A percentile compares a stretch with the other conserved stretches of the same genome.
Evolutionary conservation across 2,329 filamentous ascomycete species (phyloP).

Genomic region (Fusarium sterilihyphosum): DNA sequence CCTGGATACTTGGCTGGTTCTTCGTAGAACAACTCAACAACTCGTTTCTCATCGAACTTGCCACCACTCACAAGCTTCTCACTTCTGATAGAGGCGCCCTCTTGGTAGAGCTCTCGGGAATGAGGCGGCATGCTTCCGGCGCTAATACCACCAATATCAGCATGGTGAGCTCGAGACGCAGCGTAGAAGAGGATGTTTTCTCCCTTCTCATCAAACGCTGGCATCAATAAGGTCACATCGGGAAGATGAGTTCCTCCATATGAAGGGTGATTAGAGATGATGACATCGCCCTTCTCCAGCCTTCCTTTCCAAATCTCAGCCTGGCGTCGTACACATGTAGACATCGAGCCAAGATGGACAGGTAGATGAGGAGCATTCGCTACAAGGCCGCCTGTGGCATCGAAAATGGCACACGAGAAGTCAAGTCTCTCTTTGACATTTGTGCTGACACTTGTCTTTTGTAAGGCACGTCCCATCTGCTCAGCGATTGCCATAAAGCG

Average conservation of each 20-base stretch:
- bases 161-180: constrained; percentile 82
- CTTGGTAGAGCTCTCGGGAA: constrained; percentile 70
- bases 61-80: constrained; percentile 80
- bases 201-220: constrained; percentile 72
- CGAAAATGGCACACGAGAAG: constrained; percentile 85
- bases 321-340: constrained; percentile 81
- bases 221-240: constrained; percentile 83
- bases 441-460: constrained; percentile 83
- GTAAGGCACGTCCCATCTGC: constrained; percentile 82
- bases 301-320: constrained; percentile 82
- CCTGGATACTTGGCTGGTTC: constrained; percentile 79
- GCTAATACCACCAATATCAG: constrained; percentile 85
- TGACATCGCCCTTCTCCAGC: constrained; percentile 80
- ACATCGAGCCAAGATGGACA: constrained; percentile 85
- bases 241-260: constrained; percentile 85
- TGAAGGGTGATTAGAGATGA: constrained; percentile 86
- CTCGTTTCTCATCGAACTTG: constrained; percentile 80
- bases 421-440: constrained; percentile 87
- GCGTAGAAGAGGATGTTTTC: constrained; percentile 84
- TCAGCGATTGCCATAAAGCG: constrained; percentile 89
- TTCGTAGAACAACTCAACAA: constrained; percentile 75
- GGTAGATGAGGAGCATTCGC: constrained; percentile 84
- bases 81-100: constrained; percentile 70
- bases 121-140: constrained; percentile 85
- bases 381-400: constrained; percentile 77